phyloP scores from a whole-genome alignment of 257 asterid species.

The Agastache rugosa region DNA sequence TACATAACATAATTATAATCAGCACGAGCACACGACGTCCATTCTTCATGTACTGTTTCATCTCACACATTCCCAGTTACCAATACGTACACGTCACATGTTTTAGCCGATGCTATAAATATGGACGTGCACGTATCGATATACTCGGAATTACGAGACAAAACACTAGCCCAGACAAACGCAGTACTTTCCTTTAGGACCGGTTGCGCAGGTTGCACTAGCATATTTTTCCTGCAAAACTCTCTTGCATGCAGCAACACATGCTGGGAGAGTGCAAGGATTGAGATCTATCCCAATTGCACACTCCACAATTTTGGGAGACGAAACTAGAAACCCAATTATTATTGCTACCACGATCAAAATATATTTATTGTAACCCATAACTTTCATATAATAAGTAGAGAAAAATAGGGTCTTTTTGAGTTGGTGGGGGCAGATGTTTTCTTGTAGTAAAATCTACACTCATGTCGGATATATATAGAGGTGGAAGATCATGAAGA shows the following conservation, averaged over 20 bases:
- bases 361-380: conserved; percentile 30
- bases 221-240: conserved; percentile 45
- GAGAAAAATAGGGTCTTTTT: neutral
- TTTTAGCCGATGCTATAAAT: too few species aligned
- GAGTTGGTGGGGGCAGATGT: neutral
- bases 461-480: conserved; percentile 9
- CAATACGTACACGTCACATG: too few species aligned
- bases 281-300: conserved; percentile 53
- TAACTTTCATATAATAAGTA: neutral
- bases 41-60: too few species aligned
- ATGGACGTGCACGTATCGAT: neutral
- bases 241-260: conserved; percentile 57
- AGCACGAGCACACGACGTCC: too few species aligned
- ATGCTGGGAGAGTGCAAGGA: conserved; percentile 60
- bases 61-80: too few species aligned
- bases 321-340: conserved; percentile 32
- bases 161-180: conserved; percentile 48
- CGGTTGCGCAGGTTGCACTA: conserved; percentile 57
- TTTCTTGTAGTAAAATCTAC: neutral
- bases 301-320: conserved; percentile 52
- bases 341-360: conserved; percentile 12
- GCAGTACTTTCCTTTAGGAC: conserved; percentile 62
- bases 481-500: neutral
- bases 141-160: neutral
- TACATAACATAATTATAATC: too few species aligned